Evolutionary conservation across 2,329 filamentous ascomycete genomes (phyloP), one percentile per base, ranked within the genome.

Genomic region (Botrytis tulipae): DNA sequence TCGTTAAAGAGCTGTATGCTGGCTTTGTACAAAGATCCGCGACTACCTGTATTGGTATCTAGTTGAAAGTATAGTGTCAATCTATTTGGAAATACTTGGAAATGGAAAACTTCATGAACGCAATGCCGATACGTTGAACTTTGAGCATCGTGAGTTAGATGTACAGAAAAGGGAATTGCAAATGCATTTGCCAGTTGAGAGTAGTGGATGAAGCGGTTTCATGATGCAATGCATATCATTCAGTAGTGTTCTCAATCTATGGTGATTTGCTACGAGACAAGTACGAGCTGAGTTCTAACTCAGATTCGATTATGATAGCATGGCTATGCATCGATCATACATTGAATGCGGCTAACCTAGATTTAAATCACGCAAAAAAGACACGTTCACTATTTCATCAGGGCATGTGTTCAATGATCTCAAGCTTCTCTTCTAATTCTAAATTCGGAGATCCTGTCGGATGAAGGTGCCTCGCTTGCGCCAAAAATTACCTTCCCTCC

Each of bases 391-490:
- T 12, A 8, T 54, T n/a, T 54, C 5, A 10, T n/a, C 25, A 54
- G 6, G 12, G n/a, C 5, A n/a, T 5, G 0, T n/a, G 14, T 16
- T 6, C 2, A 54, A 16, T 3, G 1, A 54, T 54, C 12, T 54
- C 25, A n/a, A 51, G 22, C 48, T 51, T 51, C 25, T 51, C 25
- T 9, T 25, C 3, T 16, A 14, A 16, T 42, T 42, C 22, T 12
- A 14, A n/a, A 5, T 51, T 16, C 20, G 0, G 46, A 25, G 20
- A 25, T 48, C 8, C 20, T 10, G 8, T 22, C 3, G 20, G 20
- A 10, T 48, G n/a, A 54, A 54, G 48, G 25, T n/a, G 25, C 12
- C 48, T 54, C 5, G 48, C 12, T 54, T 54, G 5, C 48, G 25
- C 25, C 25, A 16, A 16, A 9, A 54, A 16, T n/a, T n/a, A 5